Conservation (phyloP, 805 yeast genomes). For the Millerozyma acaciae region DNA sequence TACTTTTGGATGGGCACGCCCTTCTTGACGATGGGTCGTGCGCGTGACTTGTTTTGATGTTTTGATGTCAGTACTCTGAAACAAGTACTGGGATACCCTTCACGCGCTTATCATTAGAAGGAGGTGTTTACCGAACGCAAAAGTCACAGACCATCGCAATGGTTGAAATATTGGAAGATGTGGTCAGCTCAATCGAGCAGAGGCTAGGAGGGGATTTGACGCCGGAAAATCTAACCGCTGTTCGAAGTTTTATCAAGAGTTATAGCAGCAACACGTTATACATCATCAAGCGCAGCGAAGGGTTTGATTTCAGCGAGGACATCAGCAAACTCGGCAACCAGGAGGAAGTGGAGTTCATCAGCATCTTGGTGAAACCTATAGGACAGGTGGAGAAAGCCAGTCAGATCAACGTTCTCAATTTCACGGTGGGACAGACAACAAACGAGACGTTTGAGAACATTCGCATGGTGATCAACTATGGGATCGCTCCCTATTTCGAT, state of each 20-base stretch:
- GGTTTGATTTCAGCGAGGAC: constrained; percentile 9
- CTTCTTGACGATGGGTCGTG: too few relatives aligned
- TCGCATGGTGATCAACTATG: constrained; percentile 56
- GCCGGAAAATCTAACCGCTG: constrained; percentile 4
- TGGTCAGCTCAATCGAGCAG: constrained; percentile 3
- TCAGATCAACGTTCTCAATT: constrained; percentile 32
- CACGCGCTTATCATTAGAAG: too few relatives aligned
- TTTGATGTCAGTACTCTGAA: too few relatives aligned
- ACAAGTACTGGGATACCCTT: too few relatives aligned
- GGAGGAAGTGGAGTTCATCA: constrained; percentile 14
- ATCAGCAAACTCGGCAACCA: constrained; percentile 5
- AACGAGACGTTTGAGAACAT: constrained; percentile 46
- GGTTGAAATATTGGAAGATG: constrained; percentile 5
- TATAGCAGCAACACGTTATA: constrained; percentile 19
- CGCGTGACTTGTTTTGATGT: too few relatives aligned
- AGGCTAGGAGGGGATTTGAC: constrained; percentile 8
- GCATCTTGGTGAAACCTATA: constrained; percentile 43
- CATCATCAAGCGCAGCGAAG: constrained; percentile 10
- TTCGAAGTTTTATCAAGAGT: constrained; percentile 17
- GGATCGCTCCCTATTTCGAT: constrained; percentile 69
- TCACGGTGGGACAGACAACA: constrained; percentile 11
- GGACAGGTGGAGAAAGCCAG: constrained; percentile 22
- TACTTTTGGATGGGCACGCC: too few relatives aligned
- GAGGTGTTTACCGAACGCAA: too few relatives aligned
- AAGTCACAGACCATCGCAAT: too few relatives aligned